Conservation (phyloP, 2,329 filamentous ascomycete species). For the Cadophora sp. region DNA sequence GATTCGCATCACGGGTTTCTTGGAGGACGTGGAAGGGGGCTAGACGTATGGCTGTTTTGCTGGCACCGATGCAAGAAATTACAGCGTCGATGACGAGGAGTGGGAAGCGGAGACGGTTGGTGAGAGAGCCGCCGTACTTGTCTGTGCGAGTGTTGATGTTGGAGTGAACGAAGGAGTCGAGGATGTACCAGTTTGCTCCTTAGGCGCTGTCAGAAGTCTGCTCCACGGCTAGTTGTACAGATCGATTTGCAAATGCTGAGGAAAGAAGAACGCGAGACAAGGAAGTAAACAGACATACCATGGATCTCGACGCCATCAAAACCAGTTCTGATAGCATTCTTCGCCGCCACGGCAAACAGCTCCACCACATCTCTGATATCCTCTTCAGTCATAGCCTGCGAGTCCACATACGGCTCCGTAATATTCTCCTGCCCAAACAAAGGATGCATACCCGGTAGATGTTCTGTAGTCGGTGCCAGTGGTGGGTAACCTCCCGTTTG, state of each 20-base stretch:
- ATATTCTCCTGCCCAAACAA: background rate
- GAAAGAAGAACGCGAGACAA: no score
- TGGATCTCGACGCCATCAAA: slow-evolving; percentile 43
- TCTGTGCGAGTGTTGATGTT: slow-evolving; percentile 37
- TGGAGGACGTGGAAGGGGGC: slow-evolving; percentile 66
- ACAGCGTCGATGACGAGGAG: slow-evolving; percentile 58
- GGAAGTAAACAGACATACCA: background rate
- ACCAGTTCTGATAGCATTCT: slow-evolving; percentile 39
- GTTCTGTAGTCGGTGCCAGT: slow-evolving; percentile 31
- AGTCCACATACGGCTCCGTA: slow-evolving; percentile 6
- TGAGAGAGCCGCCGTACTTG: slow-evolving; percentile 39
- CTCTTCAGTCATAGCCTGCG: slow-evolving; percentile 30
- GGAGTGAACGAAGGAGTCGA: slow-evolving; percentile 40
- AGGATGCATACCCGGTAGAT: slow-evolving; percentile 18
- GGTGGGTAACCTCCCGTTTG: slow-evolving; percentile 32
- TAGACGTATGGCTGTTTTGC: slow-evolving; percentile 60
- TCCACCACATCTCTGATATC: slow-evolving; percentile 35
- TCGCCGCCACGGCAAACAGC: slow-evolving; percentile 32
- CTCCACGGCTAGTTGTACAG: no score
- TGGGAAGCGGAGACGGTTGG: slow-evolving; percentile 51
- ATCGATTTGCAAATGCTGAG: no score
- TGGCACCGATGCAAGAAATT: slow-evolving; percentile 52
- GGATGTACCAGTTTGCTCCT: slow-evolving; percentile 38
- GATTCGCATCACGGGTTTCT: slow-evolving; percentile 50
- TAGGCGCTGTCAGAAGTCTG: no score